Evolutionary conservation across 768 basidiomycete genomes (phyloP), one percentile per base, ranked within the genome.

Genomic region (Russula virescens): DNA sequence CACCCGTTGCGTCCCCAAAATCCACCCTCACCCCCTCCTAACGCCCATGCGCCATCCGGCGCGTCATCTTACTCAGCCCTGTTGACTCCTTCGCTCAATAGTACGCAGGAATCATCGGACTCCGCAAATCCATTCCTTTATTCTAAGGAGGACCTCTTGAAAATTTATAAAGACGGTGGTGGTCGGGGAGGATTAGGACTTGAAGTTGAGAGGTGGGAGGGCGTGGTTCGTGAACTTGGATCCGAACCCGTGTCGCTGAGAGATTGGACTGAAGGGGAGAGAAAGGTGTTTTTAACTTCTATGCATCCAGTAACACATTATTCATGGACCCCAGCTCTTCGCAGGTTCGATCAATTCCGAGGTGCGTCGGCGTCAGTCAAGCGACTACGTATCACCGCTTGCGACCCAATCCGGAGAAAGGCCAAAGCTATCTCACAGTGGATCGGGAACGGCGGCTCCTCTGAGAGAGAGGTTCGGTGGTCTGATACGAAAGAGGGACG

Each of bases 191-290:
- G 85, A 49, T 80, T 94, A 38, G 89, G 88, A 48, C 77, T 92
- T 46, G 92, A 94, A 74, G 91, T 94, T 16, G 92, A 93, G 74
- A 80, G 88, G 65, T 92, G 89, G 88, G 89, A 93, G 62, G 92
- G 92, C 60, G 86, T 95, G 67, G 89, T 93, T 26, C 85, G 87
- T 62, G 91, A 93, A 71, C 75, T 80, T 25, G 85, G 82, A 31
- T 80, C 72, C 47, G 89, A 91, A 61, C 94, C 94, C 19, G 75
- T 87, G 40, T 82, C 83, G 45, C 70, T 93, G 68, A 87, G 86
- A 67, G 94, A 95, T 71, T 83, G 91, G 83, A 78, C 78, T 61
- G 91, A 93, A 56, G 76, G 78, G 23, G 94, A 96, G 79, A 92
- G 87, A 79, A 95, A 94, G 89, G 94, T 94, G 69, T 63, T 47